Evolutionary conservation across 129 eudicot genomes (phyloP).

Genomic region (Silybum marianum): DNA sequence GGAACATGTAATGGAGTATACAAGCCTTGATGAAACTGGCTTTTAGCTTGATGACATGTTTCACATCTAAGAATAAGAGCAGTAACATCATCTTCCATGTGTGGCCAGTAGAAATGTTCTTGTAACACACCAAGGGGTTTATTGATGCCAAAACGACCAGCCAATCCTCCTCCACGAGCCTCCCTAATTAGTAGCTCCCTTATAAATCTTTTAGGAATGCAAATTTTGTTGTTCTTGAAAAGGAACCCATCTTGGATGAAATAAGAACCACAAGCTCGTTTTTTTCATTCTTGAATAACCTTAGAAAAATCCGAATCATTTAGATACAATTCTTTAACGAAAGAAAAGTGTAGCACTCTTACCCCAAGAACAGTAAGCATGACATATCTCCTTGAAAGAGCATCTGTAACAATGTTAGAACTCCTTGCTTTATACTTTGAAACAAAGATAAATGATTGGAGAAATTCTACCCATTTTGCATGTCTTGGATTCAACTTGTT

Average conservation of each 20-base stretch:
- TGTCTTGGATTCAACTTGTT: no score
- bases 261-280: not conserved
- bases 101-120: not conserved
- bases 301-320: no score
- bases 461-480: no score
- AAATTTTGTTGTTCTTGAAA: not conserved
- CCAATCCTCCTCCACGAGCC: no score
- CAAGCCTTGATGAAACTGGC: not conserved
- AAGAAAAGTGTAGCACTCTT: no score
- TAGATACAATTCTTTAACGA: no score
- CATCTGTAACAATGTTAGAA: no score
- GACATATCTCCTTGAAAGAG: no score
- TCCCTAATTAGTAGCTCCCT: not conserved
- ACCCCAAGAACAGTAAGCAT: no score
- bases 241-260: not conserved
- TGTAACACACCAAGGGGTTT: not conserved
- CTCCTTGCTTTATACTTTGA: no score
- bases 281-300: not conserved
- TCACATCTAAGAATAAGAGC: not conserved
- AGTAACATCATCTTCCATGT: not conserved
- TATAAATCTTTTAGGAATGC: not conserved
- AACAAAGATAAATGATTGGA: no score
- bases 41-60: not conserved
- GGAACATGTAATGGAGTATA: not conserved
- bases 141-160: no score